phyloP scores from a whole-genome alignment of 805 yeast genomes.

The Jamesozyma jinghongensis region DNA sequence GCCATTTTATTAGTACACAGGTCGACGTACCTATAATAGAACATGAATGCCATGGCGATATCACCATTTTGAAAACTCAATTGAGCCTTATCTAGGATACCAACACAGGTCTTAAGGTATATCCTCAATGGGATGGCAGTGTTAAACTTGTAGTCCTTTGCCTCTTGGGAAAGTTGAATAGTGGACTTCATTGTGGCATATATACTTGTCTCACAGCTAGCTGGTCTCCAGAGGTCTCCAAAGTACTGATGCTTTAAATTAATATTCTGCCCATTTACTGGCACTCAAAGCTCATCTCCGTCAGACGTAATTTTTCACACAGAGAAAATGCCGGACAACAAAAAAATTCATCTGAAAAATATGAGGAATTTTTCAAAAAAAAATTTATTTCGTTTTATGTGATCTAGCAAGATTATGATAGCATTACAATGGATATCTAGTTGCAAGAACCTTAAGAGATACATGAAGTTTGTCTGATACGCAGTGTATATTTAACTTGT shows the following conservation, averaged over 20 bases:
- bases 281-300: too few relatives aligned
- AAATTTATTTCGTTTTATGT: too few relatives aligned
- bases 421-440: too few relatives aligned
- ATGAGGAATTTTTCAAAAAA: background rate
- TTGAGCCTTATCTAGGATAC: slow-evolving; percentile 39
- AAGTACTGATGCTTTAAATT: too few relatives aligned
- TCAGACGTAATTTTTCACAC: too few relatives aligned
- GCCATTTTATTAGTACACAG: slow-evolving; percentile 26
- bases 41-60: slow-evolving; percentile 42
- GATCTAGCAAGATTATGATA: too few relatives aligned
- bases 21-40: slow-evolving; percentile 53
- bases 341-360: background rate
- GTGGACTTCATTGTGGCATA: slow-evolving; percentile 6
- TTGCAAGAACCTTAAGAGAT: too few relatives aligned
- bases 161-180: slow-evolving; percentile 32
- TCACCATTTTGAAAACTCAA: slow-evolving; percentile 31
- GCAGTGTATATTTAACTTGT: too few relatives aligned
- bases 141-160: slow-evolving; percentile 46
- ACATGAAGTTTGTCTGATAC: too few relatives aligned
- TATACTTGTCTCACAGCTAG: too few relatives aligned
- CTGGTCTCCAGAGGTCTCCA: too few relatives aligned
- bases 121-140: slow-evolving; percentile 39
- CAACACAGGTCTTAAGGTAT: slow-evolving; percentile 47
- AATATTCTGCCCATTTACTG: too few relatives aligned
- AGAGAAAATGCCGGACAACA: slow-evolving; percentile 3